phyloP scores from a whole-genome alignment of 768 basidiomycete species.

The Mycena galericulata region DNA sequence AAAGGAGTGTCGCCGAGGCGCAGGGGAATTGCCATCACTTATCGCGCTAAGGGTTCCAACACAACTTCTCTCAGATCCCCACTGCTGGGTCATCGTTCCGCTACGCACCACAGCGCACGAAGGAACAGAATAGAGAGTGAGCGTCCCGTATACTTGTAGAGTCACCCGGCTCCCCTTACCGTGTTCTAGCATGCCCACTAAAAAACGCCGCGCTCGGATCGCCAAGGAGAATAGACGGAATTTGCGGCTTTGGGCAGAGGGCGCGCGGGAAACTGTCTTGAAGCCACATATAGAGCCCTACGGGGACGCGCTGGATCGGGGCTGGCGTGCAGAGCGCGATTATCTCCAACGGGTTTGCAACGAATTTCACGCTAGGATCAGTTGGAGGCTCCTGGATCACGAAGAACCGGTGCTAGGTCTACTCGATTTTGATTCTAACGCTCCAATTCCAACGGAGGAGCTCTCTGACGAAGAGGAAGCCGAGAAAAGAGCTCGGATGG shows the following conservation, averaged over 20 bases:
- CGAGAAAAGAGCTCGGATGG: background rate
- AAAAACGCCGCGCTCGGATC: too few relatives aligned
- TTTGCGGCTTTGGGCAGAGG: constrained; percentile 14
- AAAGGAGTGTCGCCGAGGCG: too few relatives aligned
- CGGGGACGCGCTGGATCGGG: constrained; percentile 7
- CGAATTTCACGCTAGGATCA: constrained; percentile 6
- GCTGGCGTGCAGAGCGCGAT: background rate
- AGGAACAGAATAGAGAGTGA: too few relatives aligned
- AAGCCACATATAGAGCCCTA: background rate
- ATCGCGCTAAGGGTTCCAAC: too few relatives aligned
- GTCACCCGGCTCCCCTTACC: too few relatives aligned
- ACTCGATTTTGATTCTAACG: background rate
- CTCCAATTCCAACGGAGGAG: background rate
- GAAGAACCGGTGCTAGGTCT: constrained; percentile 17
- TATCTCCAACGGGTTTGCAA: background rate
- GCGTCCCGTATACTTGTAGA: too few relatives aligned
- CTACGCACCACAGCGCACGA: too few relatives aligned
- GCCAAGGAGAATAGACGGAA: background rate
- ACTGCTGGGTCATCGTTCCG: too few relatives aligned
- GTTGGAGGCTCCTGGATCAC: constrained; percentile 9
- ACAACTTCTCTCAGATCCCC: too few relatives aligned
- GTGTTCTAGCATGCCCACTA: too few relatives aligned
- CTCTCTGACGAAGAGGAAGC: constrained; percentile 4
- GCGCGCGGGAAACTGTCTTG: background rate
- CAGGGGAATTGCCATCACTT: too few relatives aligned